phyloP scores from a whole-genome alignment of 192 early-diverging fungal species.

The Dissophora globulifera region DNA sequence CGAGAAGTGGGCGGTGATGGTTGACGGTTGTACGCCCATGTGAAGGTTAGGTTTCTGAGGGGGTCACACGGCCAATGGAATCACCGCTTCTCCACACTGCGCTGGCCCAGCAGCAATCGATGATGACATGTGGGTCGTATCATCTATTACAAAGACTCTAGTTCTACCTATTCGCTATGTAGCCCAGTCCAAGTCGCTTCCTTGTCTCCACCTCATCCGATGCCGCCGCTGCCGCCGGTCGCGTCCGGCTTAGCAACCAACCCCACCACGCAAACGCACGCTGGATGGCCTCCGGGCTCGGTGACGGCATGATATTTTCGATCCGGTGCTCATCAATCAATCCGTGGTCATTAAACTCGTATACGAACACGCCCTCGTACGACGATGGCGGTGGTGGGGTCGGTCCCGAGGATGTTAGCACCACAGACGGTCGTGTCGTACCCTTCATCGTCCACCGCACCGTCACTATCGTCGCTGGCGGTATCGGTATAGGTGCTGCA shows the following conservation, averaged over 20 bases:
- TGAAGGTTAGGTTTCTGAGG: too few species aligned
- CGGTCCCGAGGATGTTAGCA: slow-evolving; percentile 31
- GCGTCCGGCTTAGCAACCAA: slow-evolving; percentile 37
- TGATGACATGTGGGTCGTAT: not conserved
- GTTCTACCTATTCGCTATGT: slow-evolving; percentile 12
- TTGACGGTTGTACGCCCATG: not conserved
- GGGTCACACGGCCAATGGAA: too few species aligned
- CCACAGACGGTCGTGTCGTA: slow-evolving; percentile 51
- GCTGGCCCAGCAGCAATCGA: not conserved
- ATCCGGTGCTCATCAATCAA: slow-evolving; percentile 60
- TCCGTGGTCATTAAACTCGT: slow-evolving; percentile 55
- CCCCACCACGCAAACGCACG: slow-evolving; percentile 53
- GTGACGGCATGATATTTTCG: slow-evolving; percentile 61
- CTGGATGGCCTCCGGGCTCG: slow-evolving; percentile 56
- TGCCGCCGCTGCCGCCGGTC: slow-evolving; percentile 27
- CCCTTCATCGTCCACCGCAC: slow-evolving; percentile 62
- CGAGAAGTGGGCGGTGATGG: not conserved
- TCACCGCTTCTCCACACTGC: too few species aligned
- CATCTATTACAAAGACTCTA: not conserved
- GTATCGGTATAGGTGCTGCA: too few species aligned
- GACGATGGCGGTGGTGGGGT: slow-evolving; percentile 40
- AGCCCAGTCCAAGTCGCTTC: slow-evolving; percentile 40
- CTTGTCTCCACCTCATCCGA: slow-evolving; percentile 4
- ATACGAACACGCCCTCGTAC: slow-evolving; percentile 60
- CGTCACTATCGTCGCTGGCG: slow-evolving; percentile 32